A percentile compares a stretch with the other conserved stretches of the same genome.
Conservation (phyloP, 805 yeast species). For the Aciculoconidium aculeatum region DNA sequence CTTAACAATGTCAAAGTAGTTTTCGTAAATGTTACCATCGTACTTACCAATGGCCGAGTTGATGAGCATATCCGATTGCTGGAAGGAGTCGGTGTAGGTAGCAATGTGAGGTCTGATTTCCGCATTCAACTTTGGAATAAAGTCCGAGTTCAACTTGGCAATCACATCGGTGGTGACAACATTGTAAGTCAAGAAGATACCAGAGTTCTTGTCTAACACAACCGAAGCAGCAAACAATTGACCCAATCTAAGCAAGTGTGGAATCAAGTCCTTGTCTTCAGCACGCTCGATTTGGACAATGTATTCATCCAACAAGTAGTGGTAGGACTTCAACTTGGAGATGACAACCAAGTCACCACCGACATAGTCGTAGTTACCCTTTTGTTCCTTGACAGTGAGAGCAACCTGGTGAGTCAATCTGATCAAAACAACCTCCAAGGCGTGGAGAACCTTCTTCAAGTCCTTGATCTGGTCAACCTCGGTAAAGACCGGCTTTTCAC, state of each 20-base stretch:
- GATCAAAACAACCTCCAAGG: conserved; percentile 34
- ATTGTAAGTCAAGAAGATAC: conserved; percentile 62
- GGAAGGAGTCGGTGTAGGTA: conserved; percentile 79
- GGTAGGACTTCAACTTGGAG: conserved; percentile 47
- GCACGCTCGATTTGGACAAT: conserved; percentile 29
- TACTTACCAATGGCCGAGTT: conserved; percentile 78
- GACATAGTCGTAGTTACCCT: conserved; percentile 40
- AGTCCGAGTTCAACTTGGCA: conserved; percentile 39
- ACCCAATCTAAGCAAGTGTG: conserved; percentile 49
- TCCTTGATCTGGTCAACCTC: conserved; percentile 21
- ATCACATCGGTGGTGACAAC: conserved; percentile 47
- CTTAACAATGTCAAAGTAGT: conserved; percentile 58
- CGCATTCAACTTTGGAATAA: conserved; percentile 29
- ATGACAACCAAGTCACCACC: conserved; percentile 41
- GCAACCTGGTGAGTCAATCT: conserved; percentile 31
- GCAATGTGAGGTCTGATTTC: conserved; percentile 57
- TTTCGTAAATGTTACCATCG: conserved; percentile 79
- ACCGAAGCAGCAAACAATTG: conserved; percentile 55
- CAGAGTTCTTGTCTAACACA: conserved; percentile 62
- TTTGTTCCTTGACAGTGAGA: conserved; percentile 24
- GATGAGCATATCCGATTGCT: conserved; percentile 71
- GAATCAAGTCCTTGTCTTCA: conserved; percentile 37
- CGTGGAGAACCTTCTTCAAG: conserved; percentile 25
- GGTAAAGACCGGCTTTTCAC: conserved; percentile 21
- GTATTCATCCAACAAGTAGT: conserved; percentile 40